A percentile compares a stretch with the other conserved stretches of the same genome.
Evolutionary conservation across 768 basidiomycete species (phyloP).

Genomic region (Thelephora ganbajun): DNA sequence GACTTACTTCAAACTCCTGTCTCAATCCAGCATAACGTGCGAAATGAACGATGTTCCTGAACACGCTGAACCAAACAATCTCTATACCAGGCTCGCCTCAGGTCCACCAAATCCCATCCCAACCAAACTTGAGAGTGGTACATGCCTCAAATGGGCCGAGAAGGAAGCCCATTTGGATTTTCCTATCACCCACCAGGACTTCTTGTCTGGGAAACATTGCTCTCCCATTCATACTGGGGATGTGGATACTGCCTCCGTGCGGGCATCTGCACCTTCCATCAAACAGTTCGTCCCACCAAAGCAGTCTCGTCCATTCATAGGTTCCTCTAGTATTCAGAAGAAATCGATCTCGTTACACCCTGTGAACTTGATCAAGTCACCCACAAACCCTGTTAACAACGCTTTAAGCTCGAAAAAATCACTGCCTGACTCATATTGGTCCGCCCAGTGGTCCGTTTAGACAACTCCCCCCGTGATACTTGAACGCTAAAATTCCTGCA

Average conservation of each 20-base stretch:
- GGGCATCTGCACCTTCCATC: slow-evolving; percentile 1
- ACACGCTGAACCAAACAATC: not conserved
- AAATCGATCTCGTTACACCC: not conserved
- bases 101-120: slow-evolving; percentile 32
- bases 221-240: too few relatives aligned
- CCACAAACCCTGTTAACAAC: slow-evolving; percentile 4
- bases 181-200: slow-evolving; percentile 37
- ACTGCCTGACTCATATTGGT: slow-evolving; percentile 35
- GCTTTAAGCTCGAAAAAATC: slow-evolving; percentile 6
- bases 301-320: too few relatives aligned
- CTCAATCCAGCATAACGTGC: slow-evolving; percentile 52
- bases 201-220: slow-evolving; percentile 47
- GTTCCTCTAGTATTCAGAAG: not conserved
- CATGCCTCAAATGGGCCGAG: slow-evolving; percentile 24
- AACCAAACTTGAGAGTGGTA: slow-evolving; percentile 19
- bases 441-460: slow-evolving; percentile 46
- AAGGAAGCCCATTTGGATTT: slow-evolving; percentile 60
- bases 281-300: slow-evolving; percentile 8
- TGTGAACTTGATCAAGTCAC: slow-evolving; percentile 3
- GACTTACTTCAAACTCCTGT: slow-evolving; percentile 34
- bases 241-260: too few relatives aligned
- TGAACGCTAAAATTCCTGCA: slow-evolving; percentile 14
- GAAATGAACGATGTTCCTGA: not conserved
- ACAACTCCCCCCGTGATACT: not conserved
- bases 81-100: slow-evolving; percentile 27